Conservation (phyloP, 352 stramenopile genomes). For the Pythium phragmitis region DNA sequence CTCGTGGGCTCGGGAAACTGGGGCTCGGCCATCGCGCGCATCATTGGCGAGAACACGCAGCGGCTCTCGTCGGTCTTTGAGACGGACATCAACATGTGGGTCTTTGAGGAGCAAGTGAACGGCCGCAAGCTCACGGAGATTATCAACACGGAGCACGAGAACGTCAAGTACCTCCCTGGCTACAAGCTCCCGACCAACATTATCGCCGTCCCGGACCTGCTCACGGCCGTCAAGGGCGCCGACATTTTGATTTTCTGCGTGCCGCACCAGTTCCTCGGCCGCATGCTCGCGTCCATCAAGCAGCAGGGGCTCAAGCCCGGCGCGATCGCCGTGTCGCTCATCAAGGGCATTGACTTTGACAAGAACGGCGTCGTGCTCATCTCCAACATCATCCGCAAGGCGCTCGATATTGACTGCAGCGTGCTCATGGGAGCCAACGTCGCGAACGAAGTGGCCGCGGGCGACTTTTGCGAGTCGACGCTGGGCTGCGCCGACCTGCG, state of each 20-base stretch:
- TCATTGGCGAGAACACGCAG: conserved; percentile 80
- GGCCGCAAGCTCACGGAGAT: conserved; percentile 93
- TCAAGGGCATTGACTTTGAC: conserved; percentile 92
- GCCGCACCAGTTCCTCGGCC: conserved; percentile 94
- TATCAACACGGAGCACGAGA: conserved; percentile 96
- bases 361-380: conserved; percentile 82
- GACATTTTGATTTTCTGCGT: conserved; percentile 97
- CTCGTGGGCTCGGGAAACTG: conserved; percentile 83
- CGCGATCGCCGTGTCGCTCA: conserved; percentile 85
- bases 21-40: conserved; percentile 78
- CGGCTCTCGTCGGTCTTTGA: conserved; percentile 72
- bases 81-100: conserved; percentile 95
- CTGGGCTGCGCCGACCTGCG: conserved; percentile 85
- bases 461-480: conserved; percentile 97
- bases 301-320: conserved; percentile 58
- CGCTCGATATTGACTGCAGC: conserved; percentile 83
- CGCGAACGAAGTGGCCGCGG: conserved; percentile 93
- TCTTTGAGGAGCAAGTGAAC: conserved; percentile 92
- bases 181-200: conserved; percentile 95
- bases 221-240: conserved; percentile 84
- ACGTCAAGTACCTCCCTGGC: conserved; percentile 92
- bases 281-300: conserved; percentile 90
- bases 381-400: conserved; percentile 87
- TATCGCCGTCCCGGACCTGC: conserved; percentile 90
- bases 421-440: conserved; percentile 98